phyloP scores from a whole-genome alignment of 345 rosid genomes.

The Leavenworthia alabamica region DNA sequence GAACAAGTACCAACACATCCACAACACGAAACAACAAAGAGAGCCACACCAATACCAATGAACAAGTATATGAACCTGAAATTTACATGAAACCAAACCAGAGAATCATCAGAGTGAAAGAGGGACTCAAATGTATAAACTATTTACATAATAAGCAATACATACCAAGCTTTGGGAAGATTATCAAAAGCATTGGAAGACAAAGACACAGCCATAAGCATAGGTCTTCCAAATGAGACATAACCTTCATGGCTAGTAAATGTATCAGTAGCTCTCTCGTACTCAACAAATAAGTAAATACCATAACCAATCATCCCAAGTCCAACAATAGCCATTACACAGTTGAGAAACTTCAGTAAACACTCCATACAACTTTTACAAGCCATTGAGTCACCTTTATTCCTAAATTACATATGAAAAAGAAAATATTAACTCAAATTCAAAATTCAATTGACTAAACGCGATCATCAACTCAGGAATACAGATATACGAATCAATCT shows the following conservation, averaged over 20 bases:
- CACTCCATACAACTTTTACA: too few species aligned
- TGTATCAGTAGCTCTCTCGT: constrained; percentile 38
- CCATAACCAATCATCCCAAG: constrained; percentile 93
- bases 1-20: constrained; percentile 79
- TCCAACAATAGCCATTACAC: too few species aligned
- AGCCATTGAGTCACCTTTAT: too few species aligned
- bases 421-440: too few species aligned
- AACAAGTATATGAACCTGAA: constrained; percentile 94
- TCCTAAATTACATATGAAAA: too few species aligned
- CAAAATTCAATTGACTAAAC: too few species aligned
- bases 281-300: constrained; percentile 84
- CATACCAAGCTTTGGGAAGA: constrained; percentile 91
- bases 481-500: too few species aligned
- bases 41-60: constrained; percentile 72
- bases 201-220: constrained; percentile 63
- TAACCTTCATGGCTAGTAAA: constrained; percentile 23
- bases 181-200: constrained; percentile 47
- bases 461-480: too few species aligned
- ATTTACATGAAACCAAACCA: constrained; percentile 20
- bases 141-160: constrained; percentile 16
- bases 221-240: constrained; percentile 73
- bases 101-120: not conserved
- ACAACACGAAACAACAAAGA: constrained; percentile 79
- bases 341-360: too few species aligned
- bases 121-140: not conserved